These are phyloP conservation scores for Phytophthora foliorum DNA, from an alignment of 352 stramenopile species.

Conservation along the genomic window DNA sequence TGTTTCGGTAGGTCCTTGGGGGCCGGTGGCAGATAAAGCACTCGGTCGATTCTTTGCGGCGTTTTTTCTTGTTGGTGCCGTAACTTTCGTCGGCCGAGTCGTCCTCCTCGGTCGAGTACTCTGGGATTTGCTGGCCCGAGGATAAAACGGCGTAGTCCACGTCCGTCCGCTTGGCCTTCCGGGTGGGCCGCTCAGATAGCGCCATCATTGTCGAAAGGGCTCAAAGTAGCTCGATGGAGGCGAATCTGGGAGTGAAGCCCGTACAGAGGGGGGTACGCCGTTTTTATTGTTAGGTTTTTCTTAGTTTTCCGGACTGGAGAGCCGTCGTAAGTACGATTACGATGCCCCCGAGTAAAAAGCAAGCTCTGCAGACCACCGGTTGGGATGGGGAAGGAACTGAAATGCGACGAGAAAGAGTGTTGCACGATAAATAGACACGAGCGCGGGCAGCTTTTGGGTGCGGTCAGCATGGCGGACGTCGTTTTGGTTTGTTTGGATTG, in stretches of 20 bases:
- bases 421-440: constrained; percentile 29
- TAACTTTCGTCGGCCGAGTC: constrained; percentile 69
- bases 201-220: constrained; percentile 34
- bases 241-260: constrained; percentile 43
- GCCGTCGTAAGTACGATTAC: constrained; percentile 41
- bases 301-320: constrained; percentile 19
- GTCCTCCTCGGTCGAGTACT: constrained; percentile 81
- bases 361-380: constrained; percentile 35
- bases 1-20: constrained; percentile 44
- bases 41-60: constrained; percentile 36
- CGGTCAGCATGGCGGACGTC: too few species aligned
- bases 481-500: too few species aligned
- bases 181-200: constrained; percentile 49
- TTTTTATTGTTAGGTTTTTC: constrained; percentile 42
- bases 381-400: constrained; percentile 39
- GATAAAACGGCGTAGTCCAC: constrained; percentile 86
- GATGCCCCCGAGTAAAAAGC: constrained; percentile 17
- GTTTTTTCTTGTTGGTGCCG: constrained; percentile 49
- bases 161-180: constrained; percentile 78
- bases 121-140: constrained; percentile 80
- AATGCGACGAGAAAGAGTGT: constrained; percentile 20
- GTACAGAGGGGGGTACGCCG: constrained; percentile 34
- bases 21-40: constrained; percentile 74
- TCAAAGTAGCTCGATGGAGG: constrained; percentile 26
- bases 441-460: too few species aligned